Base-by-base conservation (phyloP, 495 filamentous ascomycete genomes). In the Neurospora discreta region DNA sequence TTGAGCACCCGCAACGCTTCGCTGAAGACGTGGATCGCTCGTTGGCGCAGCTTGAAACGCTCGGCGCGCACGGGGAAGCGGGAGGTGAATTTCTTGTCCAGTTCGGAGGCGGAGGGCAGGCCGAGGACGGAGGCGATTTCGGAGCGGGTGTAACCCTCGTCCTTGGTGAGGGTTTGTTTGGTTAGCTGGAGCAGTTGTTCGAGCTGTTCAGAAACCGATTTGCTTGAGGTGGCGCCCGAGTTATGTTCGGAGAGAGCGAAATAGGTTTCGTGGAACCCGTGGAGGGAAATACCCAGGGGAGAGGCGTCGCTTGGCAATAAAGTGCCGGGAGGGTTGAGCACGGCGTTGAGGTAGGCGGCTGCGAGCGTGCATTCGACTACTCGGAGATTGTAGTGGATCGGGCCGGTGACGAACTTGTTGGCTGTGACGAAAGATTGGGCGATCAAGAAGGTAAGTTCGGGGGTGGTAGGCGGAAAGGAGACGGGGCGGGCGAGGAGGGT, bases 321-420 rank as follows among this genome's bases (percentile, higher is more conserved):
- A 2, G 86, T 89, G 68, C 94, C 82, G 13, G 87, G 73, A 85
- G 89, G 77, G 75, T 83, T 84, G 65, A 87, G 76, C 43, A 81
- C 80, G 18, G 84, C 82, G 74, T 87, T 82, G 58, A 88, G 80
- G 73, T 84, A 85, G 33, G 92, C 90, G 3, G 95, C 93, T 15
- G 96, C 96, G 40, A 99, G 86, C 8, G 90, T 93, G 83, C 93
- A 96, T 80, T 98, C 95, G 10, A 98, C 95, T 1, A 99, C 95
- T 20, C 95, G 91, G 7, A 99, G 89, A 81, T 99, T 99, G 85
- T 98, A 99, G 84, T 93, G 93, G 70, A 93, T 89, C 1, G 94
- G 94, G 0, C 90, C 95, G 0, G 94, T 97, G 41, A 94, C 91
- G 78, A 96, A 93, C 81, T 99, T 99, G 83, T 98, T 93, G 11